Base-by-base conservation (phyloP, 2,329 filamentous ascomycete genomes). In the Berkeleyomyces rouxiae region DNA sequence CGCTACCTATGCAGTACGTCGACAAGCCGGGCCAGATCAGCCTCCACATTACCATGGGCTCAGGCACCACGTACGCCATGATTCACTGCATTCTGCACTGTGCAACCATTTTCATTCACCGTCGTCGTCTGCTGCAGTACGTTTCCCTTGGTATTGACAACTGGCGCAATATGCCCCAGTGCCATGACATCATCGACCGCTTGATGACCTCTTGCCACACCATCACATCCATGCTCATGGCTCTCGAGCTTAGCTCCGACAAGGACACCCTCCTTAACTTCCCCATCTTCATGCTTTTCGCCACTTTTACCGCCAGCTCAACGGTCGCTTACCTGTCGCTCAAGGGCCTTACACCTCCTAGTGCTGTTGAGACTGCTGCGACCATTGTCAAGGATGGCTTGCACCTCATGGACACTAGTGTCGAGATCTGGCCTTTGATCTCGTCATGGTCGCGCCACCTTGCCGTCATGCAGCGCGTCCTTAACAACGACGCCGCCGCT, bases 221-320 rank as follows among this genome's bases (percentile, higher is more conserved):
- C 69, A 81, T 82, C 65, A 79, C 82, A 58, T 76, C 78, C 4
- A 76, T 82, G 62, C 73, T 83, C 23, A 74, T 77, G 3, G 77
- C 80, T 1, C 76, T 84, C 2, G 81, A 83, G 70, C 71, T 75
- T 9, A 79, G 80, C 7, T 74, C 77, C 1, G 80, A 83, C 61
- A 83, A 83, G 72, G 79, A 83, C 61, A 74, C 75, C 33, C 74
- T 78, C n/a, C 73, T 79, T n/a, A 82, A 78, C 70, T 82, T 83
- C 71, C 81, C 81, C 44, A 80, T 84, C 62, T 82, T 82, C 65
- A 83, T 84, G 81, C 74, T 83, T 10, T 84, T 84, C 69, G 80
- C 81, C 0, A 78, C 80, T 59, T 84, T 84, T 66, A 83, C 80
- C 0, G 79, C 81, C 1, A 80, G 80, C 65, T 81, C 81, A 1